These are phyloP conservation scores for Grosmannia huntii DNA, from an alignment of 2,329 filamentous ascomycete genomes.

Conservation along the genomic window DNA sequence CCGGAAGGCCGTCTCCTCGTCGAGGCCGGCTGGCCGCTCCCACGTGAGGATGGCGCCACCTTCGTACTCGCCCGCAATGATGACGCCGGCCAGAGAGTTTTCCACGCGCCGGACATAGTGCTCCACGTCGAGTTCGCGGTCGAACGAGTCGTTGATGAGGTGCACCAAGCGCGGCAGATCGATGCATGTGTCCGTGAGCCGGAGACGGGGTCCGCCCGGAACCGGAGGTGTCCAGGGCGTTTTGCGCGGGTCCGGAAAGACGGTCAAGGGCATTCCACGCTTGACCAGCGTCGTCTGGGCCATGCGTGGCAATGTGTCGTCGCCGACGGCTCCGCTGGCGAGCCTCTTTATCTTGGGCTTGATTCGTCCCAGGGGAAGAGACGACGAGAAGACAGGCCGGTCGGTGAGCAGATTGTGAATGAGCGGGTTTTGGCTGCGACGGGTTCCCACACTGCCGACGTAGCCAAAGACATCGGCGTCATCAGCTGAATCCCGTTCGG, in stretches of 20 bases:
- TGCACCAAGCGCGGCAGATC: conserved; percentile 72
- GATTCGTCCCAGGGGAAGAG: conserved; percentile 62
- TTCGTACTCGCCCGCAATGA: conserved; percentile 93
- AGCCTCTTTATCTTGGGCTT: conserved; percentile 15
- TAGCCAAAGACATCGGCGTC: conserved; percentile 29
- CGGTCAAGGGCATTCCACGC: conserved; percentile 75
- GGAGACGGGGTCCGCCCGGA: conserved; percentile 46
- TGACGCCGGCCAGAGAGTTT: conserved; percentile 73
- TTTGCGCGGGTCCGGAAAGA: conserved; percentile 59
- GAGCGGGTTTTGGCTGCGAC: conserved; percentile 60
- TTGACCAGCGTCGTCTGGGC: conserved; percentile 66
- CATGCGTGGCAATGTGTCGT: not conserved
- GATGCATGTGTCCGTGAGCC: conserved; percentile 67
- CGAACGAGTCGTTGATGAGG: conserved; percentile 89
- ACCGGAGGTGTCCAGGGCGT: conserved; percentile 56
- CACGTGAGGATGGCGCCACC: conserved; percentile 90
- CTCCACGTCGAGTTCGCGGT: conserved; percentile 66
- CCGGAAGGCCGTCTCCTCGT: conserved; percentile 39
- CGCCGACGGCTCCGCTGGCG: not conserved
- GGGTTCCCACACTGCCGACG: conserved; percentile 39
- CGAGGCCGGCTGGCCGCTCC: conserved; percentile 55
- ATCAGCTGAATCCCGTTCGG: not conserved
- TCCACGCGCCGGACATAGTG: conserved; percentile 76
- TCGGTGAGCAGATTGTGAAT: conserved; percentile 95
- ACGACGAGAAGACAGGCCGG: conserved; percentile 85